Evolutionary conservation across 1,284 basidiomycete species (phyloP).

Genomic region (Tremellales sp.): DNA sequence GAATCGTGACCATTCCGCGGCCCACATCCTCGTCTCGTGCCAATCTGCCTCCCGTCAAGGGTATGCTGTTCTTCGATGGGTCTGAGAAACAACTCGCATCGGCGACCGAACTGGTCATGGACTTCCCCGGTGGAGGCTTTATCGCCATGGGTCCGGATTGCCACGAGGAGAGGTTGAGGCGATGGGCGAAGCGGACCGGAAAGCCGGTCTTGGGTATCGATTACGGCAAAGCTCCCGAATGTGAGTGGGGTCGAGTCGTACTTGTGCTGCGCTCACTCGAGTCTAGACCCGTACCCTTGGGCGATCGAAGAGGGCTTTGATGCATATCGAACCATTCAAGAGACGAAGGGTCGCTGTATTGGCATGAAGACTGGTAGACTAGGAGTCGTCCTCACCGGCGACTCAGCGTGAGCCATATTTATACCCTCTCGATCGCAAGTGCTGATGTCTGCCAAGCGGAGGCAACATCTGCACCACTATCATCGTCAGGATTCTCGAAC

Average conservation of each 20-base stretch:
- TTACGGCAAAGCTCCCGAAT: slow-evolving; percentile 95
- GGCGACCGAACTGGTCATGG: slow-evolving; percentile 76
- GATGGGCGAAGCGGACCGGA: slow-evolving; percentile 75
- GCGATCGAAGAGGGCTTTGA: slow-evolving; percentile 94
- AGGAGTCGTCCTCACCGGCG: slow-evolving; percentile 73
- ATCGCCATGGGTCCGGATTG: slow-evolving; percentile 92
- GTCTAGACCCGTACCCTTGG: slow-evolving; percentile 86
- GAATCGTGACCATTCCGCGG: slow-evolving; percentile 74
- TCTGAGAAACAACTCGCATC: slow-evolving; percentile 63
- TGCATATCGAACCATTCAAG: slow-evolving; percentile 73
- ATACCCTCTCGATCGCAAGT: not conserved
- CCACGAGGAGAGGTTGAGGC: slow-evolving; percentile 87
- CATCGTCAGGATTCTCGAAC: slow-evolving; percentile 77
- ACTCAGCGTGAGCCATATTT: slow-evolving; percentile 73
- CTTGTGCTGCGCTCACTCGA: not conserved
- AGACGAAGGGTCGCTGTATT: slow-evolving; percentile 72
- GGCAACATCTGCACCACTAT: slow-evolving; percentile 78
- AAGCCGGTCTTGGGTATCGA: slow-evolving; percentile 82
- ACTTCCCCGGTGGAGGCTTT: slow-evolving; percentile 94
- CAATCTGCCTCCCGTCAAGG: slow-evolving; percentile 66
- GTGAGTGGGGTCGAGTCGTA: slow-evolving; percentile 52
- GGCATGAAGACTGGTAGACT: slow-evolving; percentile 69
- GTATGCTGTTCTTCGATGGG: slow-evolving; percentile 77
- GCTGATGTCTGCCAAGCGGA: slow-evolving; percentile 59
- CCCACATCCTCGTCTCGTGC: slow-evolving; percentile 70